These are phyloP conservation scores for Arthromyces matolae DNA, from an alignment of 768 basidiomycete species.

Conservation along the genomic window DNA sequence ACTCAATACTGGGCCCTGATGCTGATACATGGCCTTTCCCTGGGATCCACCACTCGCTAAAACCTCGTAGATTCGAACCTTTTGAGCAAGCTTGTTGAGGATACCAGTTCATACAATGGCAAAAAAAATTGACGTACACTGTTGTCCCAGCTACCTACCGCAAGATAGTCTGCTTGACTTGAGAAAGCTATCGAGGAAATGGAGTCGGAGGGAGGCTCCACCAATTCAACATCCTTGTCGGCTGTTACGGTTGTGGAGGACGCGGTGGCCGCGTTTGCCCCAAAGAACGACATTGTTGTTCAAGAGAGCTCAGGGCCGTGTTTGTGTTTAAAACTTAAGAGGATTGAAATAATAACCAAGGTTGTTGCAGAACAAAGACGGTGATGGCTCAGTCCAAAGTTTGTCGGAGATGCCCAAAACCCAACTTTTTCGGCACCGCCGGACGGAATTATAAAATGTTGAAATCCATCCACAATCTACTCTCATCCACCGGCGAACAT, in stretches of 20 bases:
- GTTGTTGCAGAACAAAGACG: not conserved
- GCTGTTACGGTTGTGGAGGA: constrained; percentile 8
- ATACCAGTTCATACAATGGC: not conserved
- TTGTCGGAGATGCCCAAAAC: not conserved
- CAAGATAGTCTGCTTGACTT: constrained; percentile 81
- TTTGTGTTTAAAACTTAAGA: not conserved
- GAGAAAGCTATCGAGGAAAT: constrained; percentile 86
- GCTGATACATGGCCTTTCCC: constrained; percentile 86
- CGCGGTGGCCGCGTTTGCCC: constrained; percentile 10
- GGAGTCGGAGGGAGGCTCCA: constrained; percentile 80
- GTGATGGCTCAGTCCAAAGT: constrained; percentile 5
- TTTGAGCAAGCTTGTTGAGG: constrained; percentile 14
- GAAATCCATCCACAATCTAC: not conserved
- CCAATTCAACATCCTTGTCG: constrained; percentile 64
- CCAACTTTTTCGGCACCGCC: too few relatives aligned
- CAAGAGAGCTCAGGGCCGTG: constrained; percentile 1
- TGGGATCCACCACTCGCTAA: constrained; percentile 74
- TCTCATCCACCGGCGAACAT: constrained; percentile 21
- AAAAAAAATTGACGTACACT: constrained; percentile 51
- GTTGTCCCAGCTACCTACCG: constrained; percentile 93
- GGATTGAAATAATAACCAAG: not conserved
- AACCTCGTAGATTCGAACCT: constrained; percentile 94
- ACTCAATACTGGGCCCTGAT: constrained; percentile 86
- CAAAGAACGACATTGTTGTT: constrained; percentile 17
- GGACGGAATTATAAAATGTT: too few relatives aligned